These are phyloP conservation scores for Arthrobotrys iridis DNA, from an alignment of 2,329 filamentous ascomycete species.

Conservation along the genomic window DNA sequence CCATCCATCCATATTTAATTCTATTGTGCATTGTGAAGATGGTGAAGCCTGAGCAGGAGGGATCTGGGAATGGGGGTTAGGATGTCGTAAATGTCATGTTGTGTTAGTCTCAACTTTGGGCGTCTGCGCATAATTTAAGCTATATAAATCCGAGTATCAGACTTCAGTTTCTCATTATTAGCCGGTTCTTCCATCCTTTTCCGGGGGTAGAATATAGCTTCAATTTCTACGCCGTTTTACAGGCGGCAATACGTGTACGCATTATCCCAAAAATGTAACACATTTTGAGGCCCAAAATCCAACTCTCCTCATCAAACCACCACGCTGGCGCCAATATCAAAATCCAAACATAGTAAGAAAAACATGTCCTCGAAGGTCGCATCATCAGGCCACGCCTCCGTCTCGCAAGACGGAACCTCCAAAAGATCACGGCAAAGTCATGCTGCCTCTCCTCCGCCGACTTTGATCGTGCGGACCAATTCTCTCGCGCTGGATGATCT, in stretches of 20 bases:
- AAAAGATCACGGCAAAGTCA: slow-evolving; percentile 10
- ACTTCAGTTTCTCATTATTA: no score
- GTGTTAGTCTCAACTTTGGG: no score
- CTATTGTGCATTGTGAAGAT: no score
- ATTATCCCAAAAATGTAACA: neutral
- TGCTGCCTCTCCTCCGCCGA: slow-evolving; percentile 10
- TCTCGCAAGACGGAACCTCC: slow-evolving; percentile 38
- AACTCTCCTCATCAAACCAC: neutral
- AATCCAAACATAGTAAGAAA: neutral
- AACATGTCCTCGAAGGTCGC: slow-evolving; percentile 19
- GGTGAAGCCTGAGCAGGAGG: no score
- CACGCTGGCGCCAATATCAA: neutral
- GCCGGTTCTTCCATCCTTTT: no score
- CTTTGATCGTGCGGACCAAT: slow-evolving; percentile 46
- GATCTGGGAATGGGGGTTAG: no score
- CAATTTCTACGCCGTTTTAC: neutral
- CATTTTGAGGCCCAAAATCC: neutral
- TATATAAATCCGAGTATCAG: no score
- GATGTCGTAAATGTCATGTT: no score
- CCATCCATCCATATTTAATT: no score
- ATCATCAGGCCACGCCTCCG: slow-evolving; percentile 31
- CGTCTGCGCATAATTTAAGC: no score
- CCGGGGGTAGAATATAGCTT: no score
- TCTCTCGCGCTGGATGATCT: slow-evolving; percentile 33
- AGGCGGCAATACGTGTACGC: no score